These are phyloP conservation scores for Dictyostelium capitatum DNA, from an alignment of 78 protist species.

Conservation along the genomic window DNA sequence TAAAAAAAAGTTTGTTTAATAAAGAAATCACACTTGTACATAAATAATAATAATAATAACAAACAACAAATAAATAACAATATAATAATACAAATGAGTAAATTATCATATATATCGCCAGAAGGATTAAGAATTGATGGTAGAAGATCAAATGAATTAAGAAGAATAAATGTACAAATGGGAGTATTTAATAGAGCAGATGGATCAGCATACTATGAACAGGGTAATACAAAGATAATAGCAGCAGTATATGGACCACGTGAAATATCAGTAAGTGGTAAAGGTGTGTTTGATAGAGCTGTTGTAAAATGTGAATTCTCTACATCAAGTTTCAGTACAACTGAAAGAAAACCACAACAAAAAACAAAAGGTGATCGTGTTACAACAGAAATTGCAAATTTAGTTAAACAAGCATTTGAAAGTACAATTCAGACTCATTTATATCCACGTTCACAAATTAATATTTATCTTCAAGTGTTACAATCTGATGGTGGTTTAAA, in stretches of 20 bases:
- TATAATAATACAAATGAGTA: background rate
- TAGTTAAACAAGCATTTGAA: constrained; percentile 87
- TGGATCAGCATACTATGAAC: constrained; percentile 93
- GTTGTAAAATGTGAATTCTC: constrained; percentile 84
- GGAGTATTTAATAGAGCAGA: constrained; percentile 87
- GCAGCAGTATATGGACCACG: constrained; percentile 96
- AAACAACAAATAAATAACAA: background rate
- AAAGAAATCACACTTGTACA: background rate
- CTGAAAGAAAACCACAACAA: constrained; percentile 54
- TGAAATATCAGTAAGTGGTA: constrained; percentile 49
- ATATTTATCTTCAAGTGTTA: constrained; percentile 91
- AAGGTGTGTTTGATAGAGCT: constrained; percentile 82
- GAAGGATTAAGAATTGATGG: constrained; percentile 95
- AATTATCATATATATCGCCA: constrained; percentile 79
- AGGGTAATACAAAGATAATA: constrained; percentile 94
- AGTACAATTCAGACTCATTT: constrained; percentile 73
- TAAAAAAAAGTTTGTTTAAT: background rate
- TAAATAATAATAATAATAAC: no score
- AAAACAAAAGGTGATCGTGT: constrained; percentile 37
- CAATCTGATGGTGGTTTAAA: constrained; percentile 96
- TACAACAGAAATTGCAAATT: constrained; percentile 68
- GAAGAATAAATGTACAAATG: constrained; percentile 66
- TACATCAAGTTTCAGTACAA: constrained; percentile 87
- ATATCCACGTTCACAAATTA: constrained; percentile 94
- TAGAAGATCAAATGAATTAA: constrained; percentile 91